Evolutionary conservation across 129 eudicot species (phyloP), one percentile per base, ranked within the genome.

Genomic region (Cynara cardunculus): DNA sequence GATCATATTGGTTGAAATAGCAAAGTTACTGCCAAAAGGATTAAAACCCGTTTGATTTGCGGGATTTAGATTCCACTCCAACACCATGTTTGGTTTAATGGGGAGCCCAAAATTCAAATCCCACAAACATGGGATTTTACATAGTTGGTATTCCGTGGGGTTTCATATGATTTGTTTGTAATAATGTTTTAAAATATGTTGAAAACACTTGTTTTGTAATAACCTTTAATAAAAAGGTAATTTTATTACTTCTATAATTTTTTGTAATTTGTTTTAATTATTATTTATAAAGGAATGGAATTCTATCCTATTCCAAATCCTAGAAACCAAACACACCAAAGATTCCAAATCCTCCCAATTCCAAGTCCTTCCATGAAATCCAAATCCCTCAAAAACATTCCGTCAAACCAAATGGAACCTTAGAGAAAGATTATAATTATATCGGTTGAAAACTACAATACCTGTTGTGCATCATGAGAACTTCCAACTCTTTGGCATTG

Each of bases 401-500:
- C 27, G 0, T 7, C 41, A 6, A 35, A 35, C 28, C 1, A 18
- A 49, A 46, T 5, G 41, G 18, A 0, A 19, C 61, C 19, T 46
- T 46, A 4, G 19, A 46, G 61, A 46, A 46, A 46, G 19, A 22
- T 66, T 24, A 31, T 8, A 5, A 66, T 11, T 22, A 10, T 68
- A 26, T 25, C 10, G 72, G 27, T 35, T 21, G 44, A 44, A 44
- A 71, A 2, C 11, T 18, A 31, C 18, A 24, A 37, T 80, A 90
- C 97, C 96, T 86, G 82, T 93, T 93, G 89, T 93, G 98, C 97
- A 93, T 91, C 98, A 93, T 93, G 82, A 93, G 81, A 46, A 93
- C 61, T 78, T 91, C 97, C n/a, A 89, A 86, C 83, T 91, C 94
- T 65, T 85, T 88, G 62, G 84, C 89, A 41, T 91, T 93, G 85